Percentiles rank a stretch among this genome's conserved stretches.
Evolutionary conservation across 495 filamentous ascomycete species (phyloP).

Genomic region (Rostrohypoxylon terebratum): DNA sequence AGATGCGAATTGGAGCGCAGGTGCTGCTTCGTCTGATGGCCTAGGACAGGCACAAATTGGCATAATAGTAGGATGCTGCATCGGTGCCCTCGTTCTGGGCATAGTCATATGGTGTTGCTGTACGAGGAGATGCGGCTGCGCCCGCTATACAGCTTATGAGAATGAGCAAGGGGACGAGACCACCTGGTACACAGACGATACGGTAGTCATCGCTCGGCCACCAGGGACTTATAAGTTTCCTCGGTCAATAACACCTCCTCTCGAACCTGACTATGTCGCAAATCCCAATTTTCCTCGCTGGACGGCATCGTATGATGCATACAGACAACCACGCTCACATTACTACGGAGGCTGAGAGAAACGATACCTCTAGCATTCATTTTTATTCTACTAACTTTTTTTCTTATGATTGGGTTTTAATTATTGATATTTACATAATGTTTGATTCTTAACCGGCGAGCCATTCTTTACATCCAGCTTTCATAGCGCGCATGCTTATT

Average conservation of each 20-base stretch:
- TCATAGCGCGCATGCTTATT: background rate
- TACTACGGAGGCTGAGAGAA: slow-evolving; percentile 21
- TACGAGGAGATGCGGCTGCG: slow-evolving; percentile 38
- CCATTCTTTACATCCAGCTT: background rate
- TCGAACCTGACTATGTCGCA: slow-evolving; percentile 35
- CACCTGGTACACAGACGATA: slow-evolving; percentile 6
- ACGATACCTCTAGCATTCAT: background rate
- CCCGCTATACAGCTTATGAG: slow-evolving; percentile 31
- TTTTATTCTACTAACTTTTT: background rate
- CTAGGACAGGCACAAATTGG: slow-evolving; percentile 39
- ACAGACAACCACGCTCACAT: background rate
- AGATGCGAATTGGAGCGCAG: slow-evolving; percentile 22
- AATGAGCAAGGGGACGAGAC: background rate
- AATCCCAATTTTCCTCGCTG: slow-evolving; percentile 19
- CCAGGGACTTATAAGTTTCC: slow-evolving; percentile 36
- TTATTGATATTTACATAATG: background rate
- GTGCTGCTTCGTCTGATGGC: slow-evolving; percentile 36
- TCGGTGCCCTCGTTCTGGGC: slow-evolving; percentile 41
- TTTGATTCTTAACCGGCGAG: background rate
- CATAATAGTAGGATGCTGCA: slow-evolving; percentile 42
- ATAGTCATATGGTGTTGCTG: slow-evolving; percentile 46
- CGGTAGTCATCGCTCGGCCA: slow-evolving; percentile 22
- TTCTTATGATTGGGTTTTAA: background rate
- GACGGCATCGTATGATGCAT: slow-evolving; percentile 31
- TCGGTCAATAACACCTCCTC: slow-evolving; percentile 42